Percentiles rank a stretch among this genome's conserved stretches.
Evolutionary conservation across 2,329 filamentous ascomycete species (phyloP).

Genomic region (Arthrobotrys pseudoclavata): DNA sequence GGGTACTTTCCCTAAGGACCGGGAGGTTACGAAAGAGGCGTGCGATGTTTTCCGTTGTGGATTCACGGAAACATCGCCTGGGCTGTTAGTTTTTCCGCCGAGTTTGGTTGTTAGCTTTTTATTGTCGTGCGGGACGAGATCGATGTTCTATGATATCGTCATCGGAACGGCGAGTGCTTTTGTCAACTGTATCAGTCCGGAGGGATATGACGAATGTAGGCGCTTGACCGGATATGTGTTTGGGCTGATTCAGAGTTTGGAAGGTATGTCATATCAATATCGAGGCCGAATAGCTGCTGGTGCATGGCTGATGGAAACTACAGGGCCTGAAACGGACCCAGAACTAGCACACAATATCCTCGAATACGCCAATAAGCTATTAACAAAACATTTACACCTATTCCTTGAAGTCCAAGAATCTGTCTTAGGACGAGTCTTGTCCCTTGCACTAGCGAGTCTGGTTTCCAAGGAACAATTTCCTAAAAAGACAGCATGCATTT

Average conservation of each 20-base stretch:
- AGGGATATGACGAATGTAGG: conserved; percentile 69
- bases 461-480: conserved; percentile 80
- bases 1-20: conserved; percentile 72
- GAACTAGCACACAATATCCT: conserved; percentile 81
- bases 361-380: conserved; percentile 77
- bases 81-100: conserved; percentile 81
- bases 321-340: conserved; percentile 75
- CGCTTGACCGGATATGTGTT: conserved; percentile 74
- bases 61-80: conserved; percentile 79
- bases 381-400: conserved; percentile 74
- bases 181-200: conserved; percentile 72
- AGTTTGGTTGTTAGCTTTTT: conserved; percentile 77
- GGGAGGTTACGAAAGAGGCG: conserved; percentile 79
- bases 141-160: conserved; percentile 76
- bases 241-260: conserved; percentile 75
- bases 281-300: conserved; percentile 43
- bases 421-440: conserved; percentile 71
- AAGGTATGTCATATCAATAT: conserved; percentile 67
- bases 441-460: conserved; percentile 79
- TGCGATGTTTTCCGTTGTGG: conserved; percentile 80
- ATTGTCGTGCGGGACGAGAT: conserved; percentile 72
- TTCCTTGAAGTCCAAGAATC: conserved; percentile 74
- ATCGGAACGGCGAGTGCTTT: conserved; percentile 80
- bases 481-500: conserved; percentile 79
- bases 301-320: neutral